phyloP scores from a whole-genome alignment of 345 rosid species.

The Heritiera fomes region DNA sequence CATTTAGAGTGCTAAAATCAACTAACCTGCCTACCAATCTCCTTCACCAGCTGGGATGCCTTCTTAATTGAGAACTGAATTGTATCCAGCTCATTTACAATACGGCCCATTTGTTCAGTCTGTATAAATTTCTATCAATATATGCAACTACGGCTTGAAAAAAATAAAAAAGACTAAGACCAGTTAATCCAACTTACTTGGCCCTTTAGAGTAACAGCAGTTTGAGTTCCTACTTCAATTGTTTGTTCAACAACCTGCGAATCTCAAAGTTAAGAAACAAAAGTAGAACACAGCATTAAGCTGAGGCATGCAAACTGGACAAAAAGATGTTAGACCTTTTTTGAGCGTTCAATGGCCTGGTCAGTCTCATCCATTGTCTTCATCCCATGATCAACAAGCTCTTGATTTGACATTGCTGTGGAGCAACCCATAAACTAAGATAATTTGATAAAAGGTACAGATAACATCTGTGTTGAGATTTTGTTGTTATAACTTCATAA shows the following conservation, averaged over 20 bases:
- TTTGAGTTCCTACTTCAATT: conserved; percentile 94
- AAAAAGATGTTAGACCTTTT: conserved; percentile 51
- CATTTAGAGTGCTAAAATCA: conserved; percentile 13
- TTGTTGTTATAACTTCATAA: not conserved
- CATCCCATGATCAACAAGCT: conserved; percentile 74
- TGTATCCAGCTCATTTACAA: conserved; percentile 94
- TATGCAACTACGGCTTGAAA: not conserved
- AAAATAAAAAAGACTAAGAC: not conserved
- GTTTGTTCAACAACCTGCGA: conserved; percentile 93
- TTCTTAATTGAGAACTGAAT: conserved; percentile 97
- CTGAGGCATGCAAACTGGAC: not conserved
- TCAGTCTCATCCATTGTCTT: conserved; percentile 96
- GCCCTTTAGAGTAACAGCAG: conserved; percentile 86
- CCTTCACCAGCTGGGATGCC: conserved; percentile 97
- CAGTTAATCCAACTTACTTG: conserved; percentile 58
- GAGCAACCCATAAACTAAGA: conserved; percentile 11
- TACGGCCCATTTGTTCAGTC: conserved; percentile 99
- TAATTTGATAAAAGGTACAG: not conserved
- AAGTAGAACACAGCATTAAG: conserved; percentile 18
- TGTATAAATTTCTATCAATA: conserved; percentile 40
- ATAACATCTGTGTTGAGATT: not conserved
- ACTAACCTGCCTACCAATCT: conserved; percentile 95
- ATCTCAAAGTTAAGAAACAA: conserved; percentile 23
- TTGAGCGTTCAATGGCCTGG: conserved; percentile 92
- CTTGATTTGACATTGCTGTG: conserved; percentile 91